Evolutionary conservation across 2,329 filamentous ascomycete genomes (phyloP).

Genomic region (Exophiala sideris): DNA sequence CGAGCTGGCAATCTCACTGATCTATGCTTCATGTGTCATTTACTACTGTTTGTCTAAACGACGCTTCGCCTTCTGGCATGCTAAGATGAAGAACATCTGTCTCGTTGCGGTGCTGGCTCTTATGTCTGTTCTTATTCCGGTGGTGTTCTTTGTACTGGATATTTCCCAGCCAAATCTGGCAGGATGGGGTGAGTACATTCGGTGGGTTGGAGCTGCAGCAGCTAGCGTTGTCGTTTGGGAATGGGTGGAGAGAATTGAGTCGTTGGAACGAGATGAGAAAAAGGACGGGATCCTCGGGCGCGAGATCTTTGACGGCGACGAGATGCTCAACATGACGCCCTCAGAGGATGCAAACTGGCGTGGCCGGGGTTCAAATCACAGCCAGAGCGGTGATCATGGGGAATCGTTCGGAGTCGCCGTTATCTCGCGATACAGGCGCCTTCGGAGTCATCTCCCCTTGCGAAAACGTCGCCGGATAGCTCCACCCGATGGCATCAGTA

Average conservation of each 20-base stretch:
- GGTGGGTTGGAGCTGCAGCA: slow-evolving; percentile 92
- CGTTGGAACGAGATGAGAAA: slow-evolving; percentile 85
- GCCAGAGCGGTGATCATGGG: slow-evolving; percentile 4
- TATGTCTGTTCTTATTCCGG: slow-evolving; percentile 77
- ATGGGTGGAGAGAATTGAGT: slow-evolving; percentile 94
- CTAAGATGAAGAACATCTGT: slow-evolving; percentile 83
- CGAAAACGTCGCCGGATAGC: slow-evolving; percentile 16
- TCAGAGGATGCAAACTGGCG: slow-evolving; percentile 56
- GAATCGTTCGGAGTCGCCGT: slow-evolving; percentile 12
- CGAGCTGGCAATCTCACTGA: slow-evolving; percentile 75
- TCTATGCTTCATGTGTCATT: slow-evolving; percentile 91
- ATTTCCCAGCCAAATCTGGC: slow-evolving; percentile 81
- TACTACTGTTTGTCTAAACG: slow-evolving; percentile 93
- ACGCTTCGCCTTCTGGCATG: slow-evolving; percentile 84
- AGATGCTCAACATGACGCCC: slow-evolving; percentile 72
- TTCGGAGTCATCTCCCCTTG: slow-evolving; percentile 17
- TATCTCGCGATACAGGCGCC: slow-evolving; percentile 9
- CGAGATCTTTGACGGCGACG: slow-evolving; percentile 90
- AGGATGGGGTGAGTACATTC: slow-evolving; percentile 91
- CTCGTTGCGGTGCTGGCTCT: slow-evolving; percentile 76
- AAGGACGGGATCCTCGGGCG: slow-evolving; percentile 88
- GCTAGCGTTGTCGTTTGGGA: slow-evolving; percentile 98
- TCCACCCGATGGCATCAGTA: slow-evolving; percentile 19
- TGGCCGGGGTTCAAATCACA: slow-evolving; percentile 8
- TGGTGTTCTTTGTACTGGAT: slow-evolving; percentile 90